Percentiles rank a stretch among this genome's conserved stretches.
Evolutionary conservation across 1,139 yeast species (phyloP).

Genomic region (Magnusiomyces sp.): DNA sequence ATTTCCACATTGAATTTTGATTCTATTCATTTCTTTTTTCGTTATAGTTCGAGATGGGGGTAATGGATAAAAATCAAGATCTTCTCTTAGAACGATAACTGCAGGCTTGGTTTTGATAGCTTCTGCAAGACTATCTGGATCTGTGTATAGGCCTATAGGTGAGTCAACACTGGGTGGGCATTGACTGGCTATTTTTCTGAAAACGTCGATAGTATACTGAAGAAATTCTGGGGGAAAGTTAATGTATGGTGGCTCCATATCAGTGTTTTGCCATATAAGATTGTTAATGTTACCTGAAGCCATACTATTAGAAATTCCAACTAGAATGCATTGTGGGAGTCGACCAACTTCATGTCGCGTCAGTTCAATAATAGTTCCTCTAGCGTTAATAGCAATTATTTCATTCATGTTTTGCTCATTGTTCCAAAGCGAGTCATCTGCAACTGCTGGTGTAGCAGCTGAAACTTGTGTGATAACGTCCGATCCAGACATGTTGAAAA

Average conservation of each 20-base stretch:
- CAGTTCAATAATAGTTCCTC: constrained; percentile 58
- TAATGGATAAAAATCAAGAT: constrained; percentile 84
- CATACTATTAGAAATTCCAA: constrained; percentile 89
- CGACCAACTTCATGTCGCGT: constrained; percentile 86
- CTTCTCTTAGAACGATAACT: constrained; percentile 86
- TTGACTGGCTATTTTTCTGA: constrained; percentile 38
- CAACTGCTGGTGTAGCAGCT: not conserved
- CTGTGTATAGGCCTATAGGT: not conserved
- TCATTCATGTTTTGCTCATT: not conserved
- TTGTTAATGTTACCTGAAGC: constrained; percentile 29
- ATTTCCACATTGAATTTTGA: constrained; percentile 62
- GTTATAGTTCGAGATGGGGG: constrained; percentile 44
- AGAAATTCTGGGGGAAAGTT: constrained; percentile 85
- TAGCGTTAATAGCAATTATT: constrained; percentile 50
- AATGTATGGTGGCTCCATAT: constrained; percentile 19
- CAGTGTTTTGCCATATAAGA: constrained; percentile 42
- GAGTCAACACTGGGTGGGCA: constrained; percentile 15
- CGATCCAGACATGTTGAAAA: constrained; percentile 3
- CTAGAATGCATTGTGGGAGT: constrained; percentile 79
- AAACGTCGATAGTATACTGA: constrained; percentile 66
- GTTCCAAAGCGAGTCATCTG: not conserved
- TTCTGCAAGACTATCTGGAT: constrained; percentile 37
- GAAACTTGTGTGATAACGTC: constrained; percentile 5
- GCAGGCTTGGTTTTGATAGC: constrained; percentile 78
- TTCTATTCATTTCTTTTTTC: constrained; percentile 40